phyloP scores from a whole-genome alignment of 176 grass and related monocot genomes.

The Bonia amplexicaulis region DNA sequence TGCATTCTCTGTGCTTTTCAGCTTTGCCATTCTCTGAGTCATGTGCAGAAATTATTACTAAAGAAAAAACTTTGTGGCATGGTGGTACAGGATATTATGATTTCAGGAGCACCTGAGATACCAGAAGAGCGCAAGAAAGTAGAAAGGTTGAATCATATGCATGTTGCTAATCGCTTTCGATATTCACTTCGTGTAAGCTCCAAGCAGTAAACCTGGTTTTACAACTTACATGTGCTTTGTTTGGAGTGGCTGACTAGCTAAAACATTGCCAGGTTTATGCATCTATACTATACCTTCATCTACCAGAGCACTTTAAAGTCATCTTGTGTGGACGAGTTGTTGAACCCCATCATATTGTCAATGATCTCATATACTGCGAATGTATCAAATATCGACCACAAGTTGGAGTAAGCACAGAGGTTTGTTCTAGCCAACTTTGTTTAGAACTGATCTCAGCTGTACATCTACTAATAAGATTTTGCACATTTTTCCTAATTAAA shows the following conservation, averaged over 20 bases:
- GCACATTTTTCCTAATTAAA: background rate
- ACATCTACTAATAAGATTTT: background rate
- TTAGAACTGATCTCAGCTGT: background rate
- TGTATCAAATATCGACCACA: conserved; percentile 72
- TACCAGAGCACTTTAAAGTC: conserved; percentile 50
- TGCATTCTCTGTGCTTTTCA: no score
- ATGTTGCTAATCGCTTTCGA: conserved; percentile 51
- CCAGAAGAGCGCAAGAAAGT: background rate
- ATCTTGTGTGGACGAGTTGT: conserved; percentile 58
- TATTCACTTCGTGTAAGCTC: conserved; percentile 64
- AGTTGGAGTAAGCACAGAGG: conserved; percentile 41
- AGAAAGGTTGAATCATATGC: conserved; percentile 44
- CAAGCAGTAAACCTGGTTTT: background rate
- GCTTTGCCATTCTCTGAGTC: no score
- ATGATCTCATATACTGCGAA: conserved; percentile 54
- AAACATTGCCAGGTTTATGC: conserved; percentile 57
- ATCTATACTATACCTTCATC: conserved; percentile 64
- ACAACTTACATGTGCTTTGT: conserved; percentile 9
- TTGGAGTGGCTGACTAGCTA: conserved; percentile 11
- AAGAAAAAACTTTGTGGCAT: background rate
- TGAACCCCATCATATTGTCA: conserved; percentile 40
- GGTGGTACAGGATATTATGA: conserved; percentile 43
- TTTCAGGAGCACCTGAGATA: conserved; percentile 31
- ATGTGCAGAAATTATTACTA: no score
- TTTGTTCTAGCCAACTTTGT: conserved; percentile 27